Percentiles rank a stretch among this genome's conserved stretches.
Conservation (phyloP, 305 asterid genomes). For the Salvia sclarea region DNA sequence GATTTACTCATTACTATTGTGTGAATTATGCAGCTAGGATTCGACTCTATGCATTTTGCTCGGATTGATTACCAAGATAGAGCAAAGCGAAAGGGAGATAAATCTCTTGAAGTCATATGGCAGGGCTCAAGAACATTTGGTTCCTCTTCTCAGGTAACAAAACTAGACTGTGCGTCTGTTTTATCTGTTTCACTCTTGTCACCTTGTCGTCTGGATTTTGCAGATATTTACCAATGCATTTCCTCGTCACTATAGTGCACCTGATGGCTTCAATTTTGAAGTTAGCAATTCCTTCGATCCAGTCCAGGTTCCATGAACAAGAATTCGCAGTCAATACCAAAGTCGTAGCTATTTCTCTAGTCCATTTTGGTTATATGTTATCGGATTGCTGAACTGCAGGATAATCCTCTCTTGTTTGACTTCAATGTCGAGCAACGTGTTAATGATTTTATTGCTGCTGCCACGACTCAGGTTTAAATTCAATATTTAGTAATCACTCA, state of each 20-base stretch:
- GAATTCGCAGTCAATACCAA: conserved; percentile 20
- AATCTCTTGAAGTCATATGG: conserved; percentile 84
- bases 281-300: conserved; percentile 47
- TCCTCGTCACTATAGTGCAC: conserved; percentile 80
- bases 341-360: not conserved
- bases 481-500: conserved; percentile 1
- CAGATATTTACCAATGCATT: conserved; percentile 81
- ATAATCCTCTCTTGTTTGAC: conserved; percentile 67
- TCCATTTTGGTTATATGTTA: conserved; percentile 14
- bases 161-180: conserved; percentile 1
- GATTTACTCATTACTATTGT: not conserved
- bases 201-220: conserved; percentile 32
- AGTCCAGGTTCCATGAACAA: conserved; percentile 58
- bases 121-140: conserved; percentile 79
- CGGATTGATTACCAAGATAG: conserved; percentile 90
- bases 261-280: conserved; percentile 75
- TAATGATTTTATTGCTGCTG: conserved; percentile 65
- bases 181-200: conserved; percentile 24
- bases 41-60: conserved; percentile 82
- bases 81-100: conserved; percentile 61
- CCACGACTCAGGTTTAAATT: conserved; percentile 60
- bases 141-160: conserved; percentile 59
- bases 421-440: conserved; percentile 63
- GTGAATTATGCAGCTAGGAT: conserved; percentile 55
- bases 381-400: conserved; percentile 49